These are phyloP conservation scores for Pseudopithomyces chartarum DNA, from an alignment of 2,329 filamentous ascomycete genomes.

Conservation along the genomic window DNA sequence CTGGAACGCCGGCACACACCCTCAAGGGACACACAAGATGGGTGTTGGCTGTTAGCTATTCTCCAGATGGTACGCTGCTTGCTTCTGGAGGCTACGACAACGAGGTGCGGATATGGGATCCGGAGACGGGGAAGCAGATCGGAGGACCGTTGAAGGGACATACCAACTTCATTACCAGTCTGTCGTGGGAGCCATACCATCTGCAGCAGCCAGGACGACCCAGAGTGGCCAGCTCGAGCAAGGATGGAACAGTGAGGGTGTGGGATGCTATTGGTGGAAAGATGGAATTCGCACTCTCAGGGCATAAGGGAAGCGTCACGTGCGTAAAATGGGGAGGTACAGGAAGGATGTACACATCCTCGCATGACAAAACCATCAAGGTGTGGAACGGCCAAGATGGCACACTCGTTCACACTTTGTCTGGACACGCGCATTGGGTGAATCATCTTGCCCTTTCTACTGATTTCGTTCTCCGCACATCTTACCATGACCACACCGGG, in stretches of 20 bases:
- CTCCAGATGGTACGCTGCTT: constrained; percentile 78
- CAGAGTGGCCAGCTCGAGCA: constrained; percentile 83
- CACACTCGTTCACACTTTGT: constrained; percentile 77
- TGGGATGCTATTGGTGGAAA: constrained; percentile 82
- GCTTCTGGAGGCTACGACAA: constrained; percentile 95
- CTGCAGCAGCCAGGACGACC: constrained; percentile 74
- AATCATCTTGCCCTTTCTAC: constrained; percentile 94
- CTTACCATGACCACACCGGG: constrained; percentile 80
- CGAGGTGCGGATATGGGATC: constrained; percentile 87
- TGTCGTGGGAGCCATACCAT: constrained; percentile 95
- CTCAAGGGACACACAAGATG: constrained; percentile 86
- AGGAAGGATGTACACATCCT: constrained; percentile 60
- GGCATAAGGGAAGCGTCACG: constrained; percentile 86
- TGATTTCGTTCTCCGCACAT: constrained; percentile 85
- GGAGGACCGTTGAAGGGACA: constrained; percentile 81
- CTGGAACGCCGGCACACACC: constrained; percentile 84
- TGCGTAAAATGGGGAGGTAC: constrained; percentile 96
- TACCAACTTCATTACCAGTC: constrained; percentile 82
- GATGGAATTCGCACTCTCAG: constrained; percentile 81
- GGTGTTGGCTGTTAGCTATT: constrained; percentile 88
- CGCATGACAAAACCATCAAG: constrained; percentile 90
- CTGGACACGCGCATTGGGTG: constrained; percentile 88
- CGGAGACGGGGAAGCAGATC: constrained; percentile 75
- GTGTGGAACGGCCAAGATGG: constrained; percentile 85
- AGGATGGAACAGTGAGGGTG: constrained; percentile 85